phyloP scores from a whole-genome alignment of 495 filamentous ascomycete species.

The Chlorociboria aeruginascens region DNA sequence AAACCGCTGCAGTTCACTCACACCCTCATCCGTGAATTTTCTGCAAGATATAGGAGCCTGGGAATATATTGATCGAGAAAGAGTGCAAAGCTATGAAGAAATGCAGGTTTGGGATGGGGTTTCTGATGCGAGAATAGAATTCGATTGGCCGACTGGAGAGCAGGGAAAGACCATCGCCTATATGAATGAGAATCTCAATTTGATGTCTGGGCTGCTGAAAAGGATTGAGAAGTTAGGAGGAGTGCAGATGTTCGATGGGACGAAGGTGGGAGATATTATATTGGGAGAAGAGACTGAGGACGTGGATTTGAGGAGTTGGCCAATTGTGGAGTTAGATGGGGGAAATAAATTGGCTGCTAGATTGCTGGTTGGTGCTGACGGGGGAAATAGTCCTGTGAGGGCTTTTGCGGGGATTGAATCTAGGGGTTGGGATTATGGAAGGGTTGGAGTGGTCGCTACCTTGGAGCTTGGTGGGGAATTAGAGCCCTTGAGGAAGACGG shows the following conservation, averaged over 20 bases:
- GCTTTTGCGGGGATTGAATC: conserved; percentile 76
- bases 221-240: conserved; percentile 57
- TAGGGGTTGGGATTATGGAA: conserved; percentile 85
- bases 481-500: conserved; percentile 43
- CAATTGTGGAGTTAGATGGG: conserved; percentile 57
- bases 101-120: conserved; percentile 98
- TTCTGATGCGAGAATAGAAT: conserved; percentile 73
- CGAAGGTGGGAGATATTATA: conserved; percentile 63
- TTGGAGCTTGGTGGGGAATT: conserved; percentile 52
- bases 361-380: conserved; percentile 86
- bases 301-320: conserved; percentile 75
- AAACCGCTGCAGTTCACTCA: conserved; percentile 90
- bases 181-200: conserved; percentile 92
- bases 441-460: conserved; percentile 85
- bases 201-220: conserved; percentile 61
- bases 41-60: conserved; percentile 74
- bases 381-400: conserved; percentile 86
- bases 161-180: conserved; percentile 59
- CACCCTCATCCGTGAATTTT: conserved; percentile 66
- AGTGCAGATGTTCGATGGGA: conserved; percentile 58
- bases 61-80: conserved; percentile 52
- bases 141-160: conserved; percentile 55
- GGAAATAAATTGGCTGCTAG: conserved; percentile 57
- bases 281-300: conserved; percentile 58
- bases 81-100: conserved; percentile 79